Conservation (phyloP, 1,284 basidiomycete species). For the Peniophora sp. region DNA sequence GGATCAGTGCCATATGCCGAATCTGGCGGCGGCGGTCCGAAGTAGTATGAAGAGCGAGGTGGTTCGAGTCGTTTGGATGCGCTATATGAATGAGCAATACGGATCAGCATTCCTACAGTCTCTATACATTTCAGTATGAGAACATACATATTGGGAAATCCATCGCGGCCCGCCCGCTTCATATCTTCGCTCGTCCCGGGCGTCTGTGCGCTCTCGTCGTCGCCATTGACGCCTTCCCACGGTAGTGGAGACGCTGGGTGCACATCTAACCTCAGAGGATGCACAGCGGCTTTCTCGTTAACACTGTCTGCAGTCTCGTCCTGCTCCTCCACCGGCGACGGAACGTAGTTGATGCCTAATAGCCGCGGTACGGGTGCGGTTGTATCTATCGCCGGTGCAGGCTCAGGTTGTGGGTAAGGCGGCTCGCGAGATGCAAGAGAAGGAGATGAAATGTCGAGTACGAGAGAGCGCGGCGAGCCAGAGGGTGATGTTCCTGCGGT, state of each 20-base stretch:
- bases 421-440: neutral
- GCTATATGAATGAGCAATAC: neutral
- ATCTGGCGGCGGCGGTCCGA: conserved; percentile 66
- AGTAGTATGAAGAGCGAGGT: conserved; percentile 77
- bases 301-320: conserved; percentile 7
- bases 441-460: neutral
- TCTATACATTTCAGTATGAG: conserved; percentile 11
- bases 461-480: neutral
- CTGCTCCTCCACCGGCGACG: conserved; percentile 4
- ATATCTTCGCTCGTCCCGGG: conserved; percentile 7
- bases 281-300: conserved; percentile 20
- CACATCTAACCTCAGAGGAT: conserved; percentile 24
- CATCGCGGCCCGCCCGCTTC: too few species aligned
- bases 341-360: conserved; percentile 11
- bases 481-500: too few species aligned
- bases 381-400: conserved; percentile 1
- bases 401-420: neutral
- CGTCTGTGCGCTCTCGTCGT: conserved; percentile 9
- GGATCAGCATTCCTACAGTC: conserved; percentile 2
- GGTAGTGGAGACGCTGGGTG: conserved; percentile 43
- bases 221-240: conserved; percentile 52
- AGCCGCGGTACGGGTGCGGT: conserved; percentile 4
- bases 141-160: conserved; percentile 6
- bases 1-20: conserved; percentile 71
- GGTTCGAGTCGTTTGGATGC: conserved; percentile 29